Conservation (phyloP, 2,329 filamentous ascomycete genomes). For the Phyllachora maydis region DNA sequence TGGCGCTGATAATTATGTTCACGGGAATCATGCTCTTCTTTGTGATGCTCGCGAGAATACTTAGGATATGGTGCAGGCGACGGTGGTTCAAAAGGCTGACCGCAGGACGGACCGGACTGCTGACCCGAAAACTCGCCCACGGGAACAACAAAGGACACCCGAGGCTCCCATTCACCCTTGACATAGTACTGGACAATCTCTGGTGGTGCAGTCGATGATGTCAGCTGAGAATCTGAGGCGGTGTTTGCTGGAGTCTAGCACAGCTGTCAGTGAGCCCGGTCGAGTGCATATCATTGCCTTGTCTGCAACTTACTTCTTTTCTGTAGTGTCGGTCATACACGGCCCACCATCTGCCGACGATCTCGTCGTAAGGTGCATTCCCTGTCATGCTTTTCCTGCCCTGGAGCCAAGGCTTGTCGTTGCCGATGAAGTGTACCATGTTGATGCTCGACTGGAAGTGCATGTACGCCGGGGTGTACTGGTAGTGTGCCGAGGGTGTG, state of each 20-base stretch:
- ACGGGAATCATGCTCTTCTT: conserved; percentile 6
- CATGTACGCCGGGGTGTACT: conserved; percentile 86
- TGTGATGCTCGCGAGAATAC: conserved; percentile 5
- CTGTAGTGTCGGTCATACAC: conserved; percentile 79
- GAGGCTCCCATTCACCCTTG: conserved; percentile 28
- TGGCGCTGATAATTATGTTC: conserved; percentile 6
- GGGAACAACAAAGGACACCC: conserved; percentile 8
- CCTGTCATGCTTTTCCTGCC: conserved; percentile 33
- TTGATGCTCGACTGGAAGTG: conserved; percentile 83
- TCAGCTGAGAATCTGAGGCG: conserved; percentile 1
- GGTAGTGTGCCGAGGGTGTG: conserved; percentile 89
- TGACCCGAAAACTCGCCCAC: conserved; percentile 13
- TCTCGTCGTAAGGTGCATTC: conserved; percentile 54
- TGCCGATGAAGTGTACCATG: conserved; percentile 86
- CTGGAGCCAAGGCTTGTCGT: conserved; percentile 71
- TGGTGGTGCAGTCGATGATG: conserved; percentile 7
- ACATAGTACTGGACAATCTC: conserved; percentile 29
- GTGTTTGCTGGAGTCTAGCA: neutral
- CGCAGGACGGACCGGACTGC: conserved; percentile 6
- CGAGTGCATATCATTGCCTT: no score
- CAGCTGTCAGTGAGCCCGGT: conserved; percentile 1
- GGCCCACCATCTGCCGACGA: conserved; percentile 80
- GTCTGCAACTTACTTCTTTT: conserved; percentile 20
- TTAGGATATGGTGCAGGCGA: conserved; percentile 6
- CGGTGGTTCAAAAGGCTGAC: conserved; percentile 11